Conservation (phyloP, 768 basidiomycete species). For the Hericium rajendrae region DNA sequence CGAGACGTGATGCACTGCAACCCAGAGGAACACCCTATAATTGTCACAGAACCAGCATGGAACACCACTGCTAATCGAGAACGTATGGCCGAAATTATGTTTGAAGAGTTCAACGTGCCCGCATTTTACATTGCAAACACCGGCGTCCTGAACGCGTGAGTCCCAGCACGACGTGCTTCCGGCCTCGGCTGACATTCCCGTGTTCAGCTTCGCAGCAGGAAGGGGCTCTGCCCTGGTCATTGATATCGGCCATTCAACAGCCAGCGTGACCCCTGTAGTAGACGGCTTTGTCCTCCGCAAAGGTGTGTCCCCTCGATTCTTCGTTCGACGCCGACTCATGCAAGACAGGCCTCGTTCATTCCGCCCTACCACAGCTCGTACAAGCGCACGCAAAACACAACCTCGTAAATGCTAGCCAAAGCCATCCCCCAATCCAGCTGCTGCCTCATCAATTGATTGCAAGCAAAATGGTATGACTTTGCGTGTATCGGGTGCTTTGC, state of each 20-base stretch:
- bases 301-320: conserved; percentile 36
- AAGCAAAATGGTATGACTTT: conserved; percentile 49
- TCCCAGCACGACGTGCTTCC: conserved; percentile 5
- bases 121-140: conserved; percentile 97
- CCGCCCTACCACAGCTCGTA: conserved; percentile 70
- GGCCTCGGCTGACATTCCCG: not conserved
- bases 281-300: conserved; percentile 97
- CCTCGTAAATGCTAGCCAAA: conserved; percentile 38
- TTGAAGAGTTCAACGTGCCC: conserved; percentile 90
- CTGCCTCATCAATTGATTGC: conserved; percentile 83
- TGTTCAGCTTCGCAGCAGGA: conserved; percentile 81
- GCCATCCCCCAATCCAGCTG: conserved; percentile 56
- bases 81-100: conserved; percentile 94
- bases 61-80: conserved; percentile 89
- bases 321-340: not conserved
- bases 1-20: conserved; percentile 68
- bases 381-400: conserved; percentile 69
- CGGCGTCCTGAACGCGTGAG: conserved; percentile 87
- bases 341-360: conserved; percentile 61
- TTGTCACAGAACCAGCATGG: conserved; percentile 95
- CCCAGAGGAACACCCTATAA: conserved; percentile 79
- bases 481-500: conserved; percentile 6
- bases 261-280: conserved; percentile 90
- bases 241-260: conserved; percentile 83
- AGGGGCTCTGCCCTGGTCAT: conserved; percentile 96